Conservation (phyloP, 768 basidiomycete species). For the Termitomyces titanicus region DNA sequence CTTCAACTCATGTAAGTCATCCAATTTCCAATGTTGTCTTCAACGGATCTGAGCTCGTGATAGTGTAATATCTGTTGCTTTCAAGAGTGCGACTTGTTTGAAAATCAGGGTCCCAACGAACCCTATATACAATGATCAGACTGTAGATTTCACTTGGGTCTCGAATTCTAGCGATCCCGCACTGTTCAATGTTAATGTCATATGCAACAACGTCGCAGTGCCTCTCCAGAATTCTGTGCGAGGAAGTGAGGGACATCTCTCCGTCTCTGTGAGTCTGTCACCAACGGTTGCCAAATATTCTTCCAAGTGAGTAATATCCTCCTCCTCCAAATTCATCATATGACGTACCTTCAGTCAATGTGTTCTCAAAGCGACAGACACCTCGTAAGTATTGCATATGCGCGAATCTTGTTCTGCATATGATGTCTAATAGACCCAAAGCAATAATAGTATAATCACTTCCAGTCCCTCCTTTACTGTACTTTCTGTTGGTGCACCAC, state of each 20-base stretch:
- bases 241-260: not conserved
- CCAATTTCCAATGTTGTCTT: not conserved
- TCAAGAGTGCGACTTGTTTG: not conserved
- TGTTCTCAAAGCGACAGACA: conserved; percentile 1
- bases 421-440: not conserved
- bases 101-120: not conserved
- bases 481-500: not conserved
- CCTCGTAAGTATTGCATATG: not conserved
- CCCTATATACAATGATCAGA: not conserved
- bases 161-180: not conserved
- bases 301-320: not conserved
- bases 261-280: not conserved
- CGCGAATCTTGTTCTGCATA: no score
- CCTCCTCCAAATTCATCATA: not conserved
- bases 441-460: conserved; percentile 4
- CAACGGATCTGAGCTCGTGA: not conserved
- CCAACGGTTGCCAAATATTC: not conserved
- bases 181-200: not conserved
- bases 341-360: conserved; percentile 1
- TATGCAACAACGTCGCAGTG: conserved; percentile 5
- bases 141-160: conserved; percentile 1
- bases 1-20: not conserved
- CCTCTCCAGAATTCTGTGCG: not conserved
- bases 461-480: not conserved
- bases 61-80: not conserved